These are phyloP conservation scores for Rhodotorula sp. DNA, from an alignment of 1,284 basidiomycete genomes.

Conservation along the genomic window DNA sequence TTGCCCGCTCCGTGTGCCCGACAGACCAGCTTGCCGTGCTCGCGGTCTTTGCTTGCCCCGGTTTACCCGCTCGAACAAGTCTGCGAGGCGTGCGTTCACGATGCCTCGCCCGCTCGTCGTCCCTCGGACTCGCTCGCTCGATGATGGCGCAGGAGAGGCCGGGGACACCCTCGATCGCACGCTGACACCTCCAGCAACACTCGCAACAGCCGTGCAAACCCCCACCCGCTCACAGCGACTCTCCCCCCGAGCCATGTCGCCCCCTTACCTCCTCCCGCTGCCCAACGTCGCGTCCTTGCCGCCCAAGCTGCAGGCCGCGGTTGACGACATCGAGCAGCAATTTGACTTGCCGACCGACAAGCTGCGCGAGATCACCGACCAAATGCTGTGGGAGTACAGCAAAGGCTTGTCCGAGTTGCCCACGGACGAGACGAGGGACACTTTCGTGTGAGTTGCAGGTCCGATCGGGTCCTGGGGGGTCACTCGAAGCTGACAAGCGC, in stretches of 20 bases:
- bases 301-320: conserved; percentile 40
- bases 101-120: not conserved
- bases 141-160: not conserved
- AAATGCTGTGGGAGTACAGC: conserved; percentile 74
- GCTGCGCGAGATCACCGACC: conserved; percentile 67
- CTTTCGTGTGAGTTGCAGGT: conserved; percentile 40
- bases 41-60: not conserved
- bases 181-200: not conserved
- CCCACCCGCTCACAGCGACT: not conserved
- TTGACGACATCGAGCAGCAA: conserved; percentile 61
- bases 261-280: conserved; percentile 35
- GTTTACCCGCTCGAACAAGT: not conserved
- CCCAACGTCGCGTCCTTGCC: conserved; percentile 1
- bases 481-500: not conserved
- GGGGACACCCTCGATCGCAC: not conserved
- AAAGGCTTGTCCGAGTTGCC: conserved; percentile 53
- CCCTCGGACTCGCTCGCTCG: not conserved
- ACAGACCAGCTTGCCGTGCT: not conserved
- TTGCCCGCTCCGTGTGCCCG: too few species aligned
- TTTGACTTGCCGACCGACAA: conserved; percentile 64
- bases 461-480: not conserved
- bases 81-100: not conserved
- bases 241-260: conserved; percentile 15
- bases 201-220: not conserved
- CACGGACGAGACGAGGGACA: conserved; percentile 39